These are phyloP conservation scores for Aspergillus felis DNA, from an alignment of 2,329 filamentous ascomycete species.

Conservation along the genomic window DNA sequence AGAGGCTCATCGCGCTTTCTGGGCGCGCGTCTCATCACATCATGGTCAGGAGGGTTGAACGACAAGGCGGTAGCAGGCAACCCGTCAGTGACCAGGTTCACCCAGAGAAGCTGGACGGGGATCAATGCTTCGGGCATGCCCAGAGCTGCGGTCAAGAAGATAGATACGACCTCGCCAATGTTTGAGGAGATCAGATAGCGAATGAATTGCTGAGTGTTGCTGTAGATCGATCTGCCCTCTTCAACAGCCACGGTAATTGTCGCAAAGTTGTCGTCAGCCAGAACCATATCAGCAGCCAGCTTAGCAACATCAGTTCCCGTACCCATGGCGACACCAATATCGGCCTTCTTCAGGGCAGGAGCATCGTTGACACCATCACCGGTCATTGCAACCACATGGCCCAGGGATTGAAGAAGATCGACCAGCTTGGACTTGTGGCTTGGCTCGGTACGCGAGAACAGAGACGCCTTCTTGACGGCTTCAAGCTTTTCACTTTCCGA, in stretches of 20 bases:
- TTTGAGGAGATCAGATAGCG: slow-evolving; percentile 98
- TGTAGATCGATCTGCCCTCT: slow-evolving; percentile 97
- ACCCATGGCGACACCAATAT: slow-evolving; percentile 98
- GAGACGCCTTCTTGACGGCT: slow-evolving; percentile 77
- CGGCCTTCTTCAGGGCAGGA: slow-evolving; percentile 94
- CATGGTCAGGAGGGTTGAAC: slow-evolving; percentile 97
- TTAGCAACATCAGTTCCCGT: slow-evolving; percentile 96
- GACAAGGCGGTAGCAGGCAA: slow-evolving; percentile 92
- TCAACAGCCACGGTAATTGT: slow-evolving; percentile 96
- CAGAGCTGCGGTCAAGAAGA: slow-evolving; percentile 92
- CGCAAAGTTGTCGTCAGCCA: slow-evolving; percentile 97
- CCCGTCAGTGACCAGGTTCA: slow-evolving; percentile 96
- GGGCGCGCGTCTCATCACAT: slow-evolving; percentile 91
- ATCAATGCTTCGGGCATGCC: slow-evolving; percentile 98
- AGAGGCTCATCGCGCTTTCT: slow-evolving; percentile 89
- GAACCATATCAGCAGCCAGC: slow-evolving; percentile 95
- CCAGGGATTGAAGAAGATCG: slow-evolving; percentile 86
- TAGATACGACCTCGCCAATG: slow-evolving; percentile 97
- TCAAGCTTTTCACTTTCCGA: slow-evolving; percentile 73
- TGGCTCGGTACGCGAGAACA: slow-evolving; percentile 96
- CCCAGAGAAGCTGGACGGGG: slow-evolving; percentile 96
- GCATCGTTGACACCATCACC: slow-evolving; percentile 98
- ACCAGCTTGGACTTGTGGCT: slow-evolving; percentile 97
- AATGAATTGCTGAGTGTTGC: slow-evolving; percentile 99
- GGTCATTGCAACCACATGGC: slow-evolving; percentile 98